Conservation (phyloP, 73 alveolate species). For the Paramecium sonneborni region DNA sequence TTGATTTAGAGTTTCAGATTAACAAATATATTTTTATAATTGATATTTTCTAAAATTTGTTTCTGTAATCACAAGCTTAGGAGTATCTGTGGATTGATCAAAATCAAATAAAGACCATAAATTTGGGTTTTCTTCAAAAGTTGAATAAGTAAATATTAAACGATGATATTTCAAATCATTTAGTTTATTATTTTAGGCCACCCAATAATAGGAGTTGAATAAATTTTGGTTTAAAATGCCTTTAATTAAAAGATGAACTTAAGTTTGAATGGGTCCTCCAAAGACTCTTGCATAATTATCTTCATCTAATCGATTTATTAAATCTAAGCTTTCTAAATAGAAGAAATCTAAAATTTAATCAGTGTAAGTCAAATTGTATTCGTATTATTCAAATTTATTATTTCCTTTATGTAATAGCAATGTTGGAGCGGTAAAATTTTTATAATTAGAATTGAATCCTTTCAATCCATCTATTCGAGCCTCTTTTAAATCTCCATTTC, state of each 20-base stretch:
- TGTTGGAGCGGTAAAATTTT: background rate
- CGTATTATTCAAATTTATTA: background rate
- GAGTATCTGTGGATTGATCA: background rate
- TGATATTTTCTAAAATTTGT: constrained; percentile 53
- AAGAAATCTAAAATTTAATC: constrained; percentile 37
- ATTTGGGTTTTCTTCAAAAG: background rate
- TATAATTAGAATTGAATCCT: background rate
- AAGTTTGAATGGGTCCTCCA: constrained; percentile 11
- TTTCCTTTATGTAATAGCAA: background rate
- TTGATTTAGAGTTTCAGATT: background rate
- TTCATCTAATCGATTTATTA: background rate
- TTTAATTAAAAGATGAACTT: constrained; percentile 16
- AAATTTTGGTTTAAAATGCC: background rate
- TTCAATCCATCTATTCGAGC: background rate
- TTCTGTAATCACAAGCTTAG: constrained; percentile 41
- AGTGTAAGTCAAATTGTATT: constrained; percentile 31
- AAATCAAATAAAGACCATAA: constrained; percentile 43
- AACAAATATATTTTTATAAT: constrained; percentile 22
- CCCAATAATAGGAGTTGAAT: background rate
- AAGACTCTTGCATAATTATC: constrained; percentile 47
- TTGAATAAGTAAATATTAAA: background rate
- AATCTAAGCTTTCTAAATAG: constrained; percentile 1
- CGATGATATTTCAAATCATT: constrained; percentile 29
- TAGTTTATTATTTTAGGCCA: background rate
- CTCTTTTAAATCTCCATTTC: background rate